Percentiles rank a stretch among this genome's conserved stretches.
Evolutionary conservation across 1,284 basidiomycete genomes (phyloP).

Genomic region (Sanghuangporus sanghuang): DNA sequence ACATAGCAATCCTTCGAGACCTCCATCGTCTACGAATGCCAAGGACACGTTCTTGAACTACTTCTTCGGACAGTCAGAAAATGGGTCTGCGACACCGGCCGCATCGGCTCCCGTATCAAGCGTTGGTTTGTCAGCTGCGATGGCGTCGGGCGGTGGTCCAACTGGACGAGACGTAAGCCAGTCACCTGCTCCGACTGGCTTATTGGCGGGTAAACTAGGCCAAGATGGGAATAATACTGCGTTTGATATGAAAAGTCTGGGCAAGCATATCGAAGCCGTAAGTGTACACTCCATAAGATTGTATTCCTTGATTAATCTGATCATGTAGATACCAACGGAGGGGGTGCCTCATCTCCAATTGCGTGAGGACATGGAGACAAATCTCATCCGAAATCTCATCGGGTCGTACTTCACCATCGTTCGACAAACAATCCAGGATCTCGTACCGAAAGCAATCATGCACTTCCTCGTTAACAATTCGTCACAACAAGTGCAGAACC

Average conservation of each 20-base stretch:
- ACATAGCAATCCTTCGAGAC: slow-evolving; percentile 2
- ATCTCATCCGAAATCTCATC: slow-evolving; percentile 91
- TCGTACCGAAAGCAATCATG: slow-evolving; percentile 97
- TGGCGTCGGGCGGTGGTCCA: slow-evolving; percentile 31
- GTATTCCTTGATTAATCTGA: slow-evolving; percentile 5
- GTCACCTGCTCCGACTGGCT: slow-evolving; percentile 43
- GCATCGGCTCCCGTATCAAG: slow-evolving; percentile 22
- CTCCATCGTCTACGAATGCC: slow-evolving; percentile 33
- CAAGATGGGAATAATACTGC: slow-evolving; percentile 81
- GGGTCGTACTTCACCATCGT: slow-evolving; percentile 95
- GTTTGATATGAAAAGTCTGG: slow-evolving; percentile 98
- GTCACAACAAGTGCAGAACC: slow-evolving; percentile 94
- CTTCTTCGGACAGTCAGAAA: slow-evolving; percentile 86
- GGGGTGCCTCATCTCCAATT: slow-evolving; percentile 53
- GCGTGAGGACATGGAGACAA: slow-evolving; percentile 95
- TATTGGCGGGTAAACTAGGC: slow-evolving; percentile 60
- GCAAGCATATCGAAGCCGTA: slow-evolving; percentile 92
- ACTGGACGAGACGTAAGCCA: slow-evolving; percentile 59
- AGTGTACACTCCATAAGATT: slow-evolving; percentile 31
- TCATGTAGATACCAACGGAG: slow-evolving; percentile 51
- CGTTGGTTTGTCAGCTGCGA: slow-evolving; percentile 17
- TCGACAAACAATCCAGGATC: slow-evolving; percentile 93
- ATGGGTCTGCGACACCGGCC: slow-evolving; percentile 50
- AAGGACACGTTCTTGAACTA: slow-evolving; percentile 92
- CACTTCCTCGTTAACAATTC: slow-evolving; percentile 95